Base-by-base conservation (phyloP, 1,284 basidiomycete species). In the Thelephora terrestris region DNA sequence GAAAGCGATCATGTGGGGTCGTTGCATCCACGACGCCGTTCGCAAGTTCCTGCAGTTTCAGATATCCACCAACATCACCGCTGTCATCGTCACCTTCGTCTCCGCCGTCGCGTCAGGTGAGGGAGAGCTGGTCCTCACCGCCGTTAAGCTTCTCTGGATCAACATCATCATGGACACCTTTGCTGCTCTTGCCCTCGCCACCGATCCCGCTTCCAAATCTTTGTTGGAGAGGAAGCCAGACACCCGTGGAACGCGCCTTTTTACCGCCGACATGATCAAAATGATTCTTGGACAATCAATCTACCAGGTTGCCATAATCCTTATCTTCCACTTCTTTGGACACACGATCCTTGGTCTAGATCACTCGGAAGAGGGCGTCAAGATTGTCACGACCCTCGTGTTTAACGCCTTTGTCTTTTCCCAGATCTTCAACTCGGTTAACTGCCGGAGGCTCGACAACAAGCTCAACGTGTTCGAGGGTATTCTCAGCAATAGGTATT, bases 31-130 rank as follows among this genome's bases (percentile, higher is more conserved):
- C 66, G 95, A 99, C 63, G 81, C 93, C 0, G 94, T 98, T 53
- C 85, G 88, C 64, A 98, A 98, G 72, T 98, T 98, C 72, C 64
- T 99, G 53, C 95, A 98, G 71, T 99, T 98, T 79, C 96, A 99
- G 71, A 78, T 99, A 55, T 92, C 91, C 7, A 90, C 91, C 61
- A 99, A 98, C 73, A 79, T 98, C 53, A 94, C 92, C 5, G 95
- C 95, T 43, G 93, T 98, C 50, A 66, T 95, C 52, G 86, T 98
- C 61, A 97, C 94, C 9, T 95, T 93, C 58, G 78, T 96, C 51
- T 85, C 93, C 23, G 90, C 93, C 24, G 82, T 97, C 45, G n/a
- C n/a, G n/a, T n/a, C n/a, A n/a, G n/a, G n/a, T n/a, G n/a, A n/a
- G n/a, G n/a, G n/a, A n/a, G n/a, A n/a, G n/a, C n/a, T n/a, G n/a